A percentile compares a stretch with the other conserved stretches of the same genome.
Conservation (phyloP, 805 yeast genomes). For the Saccharomyces jurei region DNA sequence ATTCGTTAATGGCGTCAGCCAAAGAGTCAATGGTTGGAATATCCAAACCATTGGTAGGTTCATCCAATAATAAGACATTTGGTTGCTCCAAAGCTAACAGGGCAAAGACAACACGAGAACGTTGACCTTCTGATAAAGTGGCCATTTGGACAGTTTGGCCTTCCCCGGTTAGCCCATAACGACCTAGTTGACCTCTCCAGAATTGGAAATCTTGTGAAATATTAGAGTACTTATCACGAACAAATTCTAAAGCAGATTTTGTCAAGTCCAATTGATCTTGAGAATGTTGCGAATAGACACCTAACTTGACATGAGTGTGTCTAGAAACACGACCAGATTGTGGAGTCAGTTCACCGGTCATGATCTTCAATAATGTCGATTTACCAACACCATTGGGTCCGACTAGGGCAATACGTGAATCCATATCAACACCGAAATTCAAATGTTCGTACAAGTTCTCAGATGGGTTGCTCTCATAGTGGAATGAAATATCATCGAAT, state of each 20-base stretch:
- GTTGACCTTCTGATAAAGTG: conserved; percentile 96
- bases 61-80: conserved; percentile 89
- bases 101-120: conserved; percentile 97
- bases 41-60: conserved; percentile 99
- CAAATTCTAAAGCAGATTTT: conserved; percentile 91
- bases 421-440: conserved; percentile 99
- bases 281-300: conserved; percentile 98
- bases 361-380: conserved; percentile 87
- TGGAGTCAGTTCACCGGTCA: conserved; percentile 89
- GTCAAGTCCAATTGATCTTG: conserved; percentile 96
- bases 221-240: conserved; percentile 82
- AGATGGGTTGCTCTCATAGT: conserved; percentile 77
- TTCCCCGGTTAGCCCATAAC: conserved; percentile 98
- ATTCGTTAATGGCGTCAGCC: conserved; percentile 90
- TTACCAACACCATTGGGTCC: conserved; percentile 99
- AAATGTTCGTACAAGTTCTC: conserved; percentile 83
- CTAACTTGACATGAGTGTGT: conserved; percentile 95
- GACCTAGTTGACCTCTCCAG: conserved; percentile 96
- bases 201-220: conserved; percentile 97
- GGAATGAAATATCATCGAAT: conserved; percentile 87
- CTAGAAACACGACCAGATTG: conserved; percentile 93
- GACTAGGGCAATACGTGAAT: conserved; percentile 92
- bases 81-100: conserved; percentile 91
- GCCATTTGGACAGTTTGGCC: conserved; percentile 98
- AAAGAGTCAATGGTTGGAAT: conserved; percentile 96